Evolutionary conservation across 306 rosid species (phyloP), one percentile per base, ranked within the genome.

Genomic region (Psophocarpus tetragonolobus): DNA sequence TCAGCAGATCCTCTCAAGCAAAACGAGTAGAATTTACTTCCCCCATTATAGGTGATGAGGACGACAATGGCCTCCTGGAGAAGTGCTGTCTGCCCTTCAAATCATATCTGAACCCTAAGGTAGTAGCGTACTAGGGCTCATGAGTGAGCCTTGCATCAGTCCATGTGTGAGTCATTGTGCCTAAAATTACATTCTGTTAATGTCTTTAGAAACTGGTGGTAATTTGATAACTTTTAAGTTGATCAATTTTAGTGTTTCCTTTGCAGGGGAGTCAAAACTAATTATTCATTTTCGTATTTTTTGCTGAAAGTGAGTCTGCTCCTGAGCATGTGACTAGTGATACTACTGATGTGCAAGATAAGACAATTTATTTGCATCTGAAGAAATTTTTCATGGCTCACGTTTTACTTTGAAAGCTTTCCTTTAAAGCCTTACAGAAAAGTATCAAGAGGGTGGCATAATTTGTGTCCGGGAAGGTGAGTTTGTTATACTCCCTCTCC

Each of bases 401-500:
- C 97, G 98, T 47, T 94, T 92, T 77, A 92, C 98, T 35, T 89
- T 44, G 81, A 82, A 54, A 76, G 90, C 91, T 20, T 92, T 94
- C 84, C 97, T 94, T 69, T 75, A 68, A 78, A 83, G 89, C 78
- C 63, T 94, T 68, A 89, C 85, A 78, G 67, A 20, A 10, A 94
- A 89, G 81, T 89, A 92, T 84, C 90, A 83, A 72, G 91, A 80
- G 80, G 93, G 97, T 81, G 96, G 88, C 8, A 67, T 89, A 76
- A 92, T 91, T 48, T 92, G 98, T 66, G 95, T 94, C n/a, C 83
- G 98, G 98, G 66, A 90, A 94, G 97, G 98, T 94, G 74, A 76
- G 87, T 83, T 82, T 76, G 68, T 63, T 39, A 48, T 38, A 21
- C 44, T 79, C 29, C 4, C 35, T 13, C 18, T 24, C 17, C 6